Base-by-base conservation (phyloP, 192 early-diverging fungal genomes). In the Coemansia sp. region DNA sequence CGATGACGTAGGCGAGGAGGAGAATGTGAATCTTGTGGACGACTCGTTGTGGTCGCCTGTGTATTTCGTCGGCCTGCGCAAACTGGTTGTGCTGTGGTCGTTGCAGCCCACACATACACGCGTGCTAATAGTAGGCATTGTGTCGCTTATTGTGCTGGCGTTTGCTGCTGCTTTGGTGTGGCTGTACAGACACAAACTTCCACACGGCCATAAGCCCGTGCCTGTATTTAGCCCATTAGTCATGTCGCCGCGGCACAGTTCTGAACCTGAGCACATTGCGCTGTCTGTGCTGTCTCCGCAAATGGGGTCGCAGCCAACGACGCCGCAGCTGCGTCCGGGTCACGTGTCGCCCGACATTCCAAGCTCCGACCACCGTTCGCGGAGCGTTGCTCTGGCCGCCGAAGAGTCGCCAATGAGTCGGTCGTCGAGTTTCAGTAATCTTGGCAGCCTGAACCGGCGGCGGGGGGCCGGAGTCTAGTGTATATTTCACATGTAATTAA, bases 1-100 rank as follows among this genome's bases (percentile, higher is more conserved):
- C 35, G 41, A 43, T 43, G 41, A 43, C 16, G 10, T 11, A 0
- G 27, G 27, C 4, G 10, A 52, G 16, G 37, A 50, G 53, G 63
- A 68, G 0, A 43, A 6, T 1, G 60, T 62, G 1, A 66, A 69
- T 3, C 43, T 73, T 20, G 59, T 52, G 1, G 75, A 78, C 24
- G 70, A 69, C 29, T 57, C 71, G 57, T 54, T 70, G 20, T 79
- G 76, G 71, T 78, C 75, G 62, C 75, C 70, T 1, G 18, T 73
- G 18, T 26, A 39, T 9, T 71, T 78, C 41, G 75, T 65, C 19
- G 75, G 75, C 1, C 24, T 68, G 2, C 48, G 62, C 2, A 57
- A 65, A 2, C 48, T 78, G 13, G 18, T 61, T 7, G 65, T 78
- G 5, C 43, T 78, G 8, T 78, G 75, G 75, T 50, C 37, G 7